Evolutionary conservation across 2,329 filamentous ascomycete species (phyloP).

Genomic region (Cladobotryum mycophilum): DNA sequence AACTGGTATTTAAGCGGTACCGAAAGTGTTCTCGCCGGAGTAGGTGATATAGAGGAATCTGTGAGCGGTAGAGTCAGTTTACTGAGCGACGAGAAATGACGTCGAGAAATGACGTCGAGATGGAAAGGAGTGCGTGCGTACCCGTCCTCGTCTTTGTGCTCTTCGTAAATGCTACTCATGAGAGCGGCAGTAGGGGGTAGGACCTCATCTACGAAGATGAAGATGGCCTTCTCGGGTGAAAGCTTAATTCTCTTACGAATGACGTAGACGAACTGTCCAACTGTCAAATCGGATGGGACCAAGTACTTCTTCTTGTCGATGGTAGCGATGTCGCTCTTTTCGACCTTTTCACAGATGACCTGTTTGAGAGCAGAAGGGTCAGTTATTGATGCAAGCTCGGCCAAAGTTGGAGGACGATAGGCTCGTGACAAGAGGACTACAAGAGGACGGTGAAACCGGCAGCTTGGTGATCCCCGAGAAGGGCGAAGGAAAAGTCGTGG

Average conservation of each 20-base stretch:
- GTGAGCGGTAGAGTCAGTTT: constrained; percentile 13
- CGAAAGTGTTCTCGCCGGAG: constrained; percentile 99
- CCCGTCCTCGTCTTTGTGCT: constrained; percentile 85
- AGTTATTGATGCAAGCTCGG: neutral
- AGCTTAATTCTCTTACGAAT: constrained; percentile 99
- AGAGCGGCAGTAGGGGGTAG: constrained; percentile 92
- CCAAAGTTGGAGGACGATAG: neutral
- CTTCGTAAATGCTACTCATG: constrained; percentile 99
- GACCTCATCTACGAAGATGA: constrained; percentile 99
- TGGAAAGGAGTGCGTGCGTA: constrained; percentile 34
- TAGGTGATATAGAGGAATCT: constrained; percentile 99
- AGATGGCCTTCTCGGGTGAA: constrained; percentile 98
- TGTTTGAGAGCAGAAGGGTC: constrained; percentile 29
- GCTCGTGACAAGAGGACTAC: no score
- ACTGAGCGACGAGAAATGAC: neutral
- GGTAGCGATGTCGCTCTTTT: constrained; percentile 97
- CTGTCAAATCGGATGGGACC: constrained; percentile 92
- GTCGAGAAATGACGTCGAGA: neutral
- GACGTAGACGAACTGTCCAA: constrained; percentile 99
- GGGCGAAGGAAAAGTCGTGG: neutral
- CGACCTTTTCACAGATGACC: constrained; percentile 99
- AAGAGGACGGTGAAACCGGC: neutral
- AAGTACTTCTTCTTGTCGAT: constrained; percentile 99
- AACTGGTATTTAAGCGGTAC: constrained; percentile 31
- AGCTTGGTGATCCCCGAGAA: neutral